phyloP scores from a whole-genome alignment of 1,284 basidiomycete genomes.

The Trametes polyzona region DNA sequence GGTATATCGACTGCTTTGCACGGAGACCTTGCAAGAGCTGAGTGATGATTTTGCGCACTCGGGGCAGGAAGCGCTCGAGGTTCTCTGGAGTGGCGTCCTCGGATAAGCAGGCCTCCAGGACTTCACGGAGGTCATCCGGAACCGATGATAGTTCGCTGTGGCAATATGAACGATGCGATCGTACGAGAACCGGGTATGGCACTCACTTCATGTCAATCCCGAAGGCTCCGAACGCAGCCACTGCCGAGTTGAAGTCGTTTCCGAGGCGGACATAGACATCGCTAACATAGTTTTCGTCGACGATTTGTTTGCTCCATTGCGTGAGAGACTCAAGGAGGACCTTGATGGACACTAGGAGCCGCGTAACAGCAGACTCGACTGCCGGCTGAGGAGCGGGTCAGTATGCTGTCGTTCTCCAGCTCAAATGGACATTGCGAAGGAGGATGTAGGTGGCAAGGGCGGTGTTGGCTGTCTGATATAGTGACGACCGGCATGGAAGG shows the following conservation, averaged over 20 bases:
- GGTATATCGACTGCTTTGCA: slow-evolving; percentile 85
- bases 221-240: slow-evolving; percentile 84
- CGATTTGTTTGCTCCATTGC: slow-evolving; percentile 80
- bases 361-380: slow-evolving; percentile 92
- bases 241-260: slow-evolving; percentile 96
- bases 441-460: no score
- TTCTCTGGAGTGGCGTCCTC: slow-evolving; percentile 89
- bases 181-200: neutral
- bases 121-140: slow-evolving; percentile 86
- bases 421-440: no score
- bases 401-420: neutral
- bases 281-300: slow-evolving; percentile 87
- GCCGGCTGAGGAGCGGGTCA: slow-evolving; percentile 51
- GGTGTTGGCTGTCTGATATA: no score
- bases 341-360: slow-evolving; percentile 94
- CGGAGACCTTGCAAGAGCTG: slow-evolving; percentile 90
- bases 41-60: slow-evolving; percentile 93
- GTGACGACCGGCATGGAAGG: no score
- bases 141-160: slow-evolving; percentile 85
- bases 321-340: slow-evolving; percentile 91
- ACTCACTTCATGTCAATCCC: slow-evolving; percentile 92
- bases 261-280: slow-evolving; percentile 96
- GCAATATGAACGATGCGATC: slow-evolving; percentile 5
- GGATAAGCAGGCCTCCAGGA: slow-evolving; percentile 89
- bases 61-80: slow-evolving; percentile 89